Conservation (phyloP, 2,329 filamentous ascomycete species). For the Trichoderma sp. region DNA sequence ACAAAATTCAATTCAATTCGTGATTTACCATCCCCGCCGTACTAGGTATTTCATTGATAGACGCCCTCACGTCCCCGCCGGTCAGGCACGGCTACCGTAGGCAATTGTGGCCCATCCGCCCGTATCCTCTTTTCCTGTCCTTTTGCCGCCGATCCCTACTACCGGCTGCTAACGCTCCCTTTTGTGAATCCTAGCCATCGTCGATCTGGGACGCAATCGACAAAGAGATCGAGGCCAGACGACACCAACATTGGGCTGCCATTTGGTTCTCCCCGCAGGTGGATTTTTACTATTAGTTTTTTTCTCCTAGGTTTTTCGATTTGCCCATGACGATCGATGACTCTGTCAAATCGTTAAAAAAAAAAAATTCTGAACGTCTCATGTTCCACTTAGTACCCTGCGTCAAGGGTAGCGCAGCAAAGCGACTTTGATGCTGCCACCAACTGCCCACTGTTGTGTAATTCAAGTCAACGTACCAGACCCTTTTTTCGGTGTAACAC, state of each 20-base stretch:
- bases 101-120: background rate
- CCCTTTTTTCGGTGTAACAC: background rate
- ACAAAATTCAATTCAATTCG: background rate
- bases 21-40: background rate
- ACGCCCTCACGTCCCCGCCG: background rate
- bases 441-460: background rate
- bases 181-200: background rate
- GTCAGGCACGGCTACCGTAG: constrained; percentile 27
- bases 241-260: background rate
- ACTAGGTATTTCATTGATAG: background rate
- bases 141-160: background rate
- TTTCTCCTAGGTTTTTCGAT: background rate
- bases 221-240: background rate
- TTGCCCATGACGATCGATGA: background rate
- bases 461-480: background rate
- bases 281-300: too few species aligned
- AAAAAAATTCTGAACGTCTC: background rate
- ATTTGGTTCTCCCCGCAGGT: background rate
- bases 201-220: constrained; percentile 13
- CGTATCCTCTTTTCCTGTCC: background rate
- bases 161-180: background rate
- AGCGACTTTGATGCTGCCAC: background rate
- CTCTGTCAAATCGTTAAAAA: background rate
- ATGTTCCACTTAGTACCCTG: constrained; percentile 11
- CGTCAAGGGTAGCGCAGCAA: background rate